phyloP scores from a whole-genome alignment of 1,139 yeast genomes.

The Debaryomyces singareniensis region DNA sequence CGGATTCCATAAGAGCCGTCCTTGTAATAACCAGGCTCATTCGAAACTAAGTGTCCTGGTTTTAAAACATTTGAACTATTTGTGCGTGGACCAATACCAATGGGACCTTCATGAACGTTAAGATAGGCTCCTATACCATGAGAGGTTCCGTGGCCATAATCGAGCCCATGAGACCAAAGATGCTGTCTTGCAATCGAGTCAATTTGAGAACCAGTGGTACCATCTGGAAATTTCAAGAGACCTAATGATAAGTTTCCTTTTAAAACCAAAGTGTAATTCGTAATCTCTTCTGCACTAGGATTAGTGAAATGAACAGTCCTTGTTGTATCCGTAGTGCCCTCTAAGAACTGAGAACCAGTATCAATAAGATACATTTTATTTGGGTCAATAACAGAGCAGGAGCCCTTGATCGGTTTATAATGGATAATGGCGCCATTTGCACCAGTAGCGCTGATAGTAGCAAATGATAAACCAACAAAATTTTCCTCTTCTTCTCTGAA shows the following conservation, averaged over 20 bases:
- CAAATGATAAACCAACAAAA: conserved; percentile 82
- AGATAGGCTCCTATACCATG: conserved; percentile 94
- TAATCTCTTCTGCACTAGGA: conserved; percentile 63
- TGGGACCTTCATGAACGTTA: conserved; percentile 96
- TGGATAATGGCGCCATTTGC: conserved; percentile 92
- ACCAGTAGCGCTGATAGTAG: conserved; percentile 90
- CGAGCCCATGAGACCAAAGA: conserved; percentile 82
- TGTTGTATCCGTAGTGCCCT: conserved; percentile 96
- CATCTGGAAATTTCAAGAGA: conserved; percentile 73
- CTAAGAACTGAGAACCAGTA: conserved; percentile 89
- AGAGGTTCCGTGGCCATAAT: conserved; percentile 94
- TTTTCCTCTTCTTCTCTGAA: conserved; percentile 57
- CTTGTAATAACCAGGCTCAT: conserved; percentile 95
- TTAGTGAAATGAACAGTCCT: conserved; percentile 78
- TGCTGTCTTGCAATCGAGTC: conserved; percentile 87
- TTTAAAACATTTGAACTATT: conserved; percentile 42
- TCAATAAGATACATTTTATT: conserved; percentile 78
- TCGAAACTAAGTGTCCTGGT: conserved; percentile 77
- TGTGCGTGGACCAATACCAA: conserved; percentile 76
- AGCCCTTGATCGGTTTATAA: conserved; percentile 58
- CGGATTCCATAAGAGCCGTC: conserved; percentile 92
- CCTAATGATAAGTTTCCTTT: conserved; percentile 89
- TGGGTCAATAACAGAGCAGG: conserved; percentile 66
- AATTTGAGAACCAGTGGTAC: conserved; percentile 75
- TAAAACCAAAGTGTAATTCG: conserved; percentile 80